Percentiles rank a stretch among this genome's conserved stretches.
phyloP scores from a whole-genome alignment of 257 asterid species.

The Solanum etuberosum region DNA sequence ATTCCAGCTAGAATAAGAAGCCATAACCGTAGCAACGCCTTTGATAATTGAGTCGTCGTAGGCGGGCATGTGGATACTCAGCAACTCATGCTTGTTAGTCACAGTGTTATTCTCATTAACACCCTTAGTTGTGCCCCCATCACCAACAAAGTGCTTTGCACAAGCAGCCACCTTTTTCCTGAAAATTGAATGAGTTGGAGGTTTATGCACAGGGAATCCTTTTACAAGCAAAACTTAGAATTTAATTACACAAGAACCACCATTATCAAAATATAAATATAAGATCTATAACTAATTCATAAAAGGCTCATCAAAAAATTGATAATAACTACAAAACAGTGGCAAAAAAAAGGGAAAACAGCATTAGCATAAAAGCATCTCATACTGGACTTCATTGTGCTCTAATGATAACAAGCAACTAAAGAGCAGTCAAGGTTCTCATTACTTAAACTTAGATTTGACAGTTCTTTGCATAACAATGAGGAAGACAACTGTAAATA shows the following conservation, averaged over 20 bases:
- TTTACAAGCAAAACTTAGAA: background rate
- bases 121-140: constrained; percentile 83
- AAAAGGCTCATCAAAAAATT: background rate
- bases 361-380: background rate
- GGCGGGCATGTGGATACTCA: constrained; percentile 85
- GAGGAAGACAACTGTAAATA: background rate
- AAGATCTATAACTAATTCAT: background rate
- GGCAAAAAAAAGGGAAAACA: background rate
- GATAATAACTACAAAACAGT: background rate
- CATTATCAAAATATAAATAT: background rate
- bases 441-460: background rate
- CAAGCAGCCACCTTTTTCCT: constrained; percentile 94
- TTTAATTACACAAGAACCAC: background rate
- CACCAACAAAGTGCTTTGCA: constrained; percentile 92
- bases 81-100: constrained; percentile 55
- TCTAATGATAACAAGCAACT: background rate
- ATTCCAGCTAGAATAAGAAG: constrained; percentile 90
- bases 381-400: background rate
- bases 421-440: background rate
- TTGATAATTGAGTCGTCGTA: constrained; percentile 60
- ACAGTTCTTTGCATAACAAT: background rate
- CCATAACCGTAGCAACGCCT: constrained; percentile 79
- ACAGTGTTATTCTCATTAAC: constrained; percentile 61
- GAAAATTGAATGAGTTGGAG: background rate
- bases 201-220: background rate